Evolutionary conservation across 176 grass and related monocot species (phyloP), one percentile per base, ranked within the genome.

Genomic region (Bothriochloa decipiens): DNA sequence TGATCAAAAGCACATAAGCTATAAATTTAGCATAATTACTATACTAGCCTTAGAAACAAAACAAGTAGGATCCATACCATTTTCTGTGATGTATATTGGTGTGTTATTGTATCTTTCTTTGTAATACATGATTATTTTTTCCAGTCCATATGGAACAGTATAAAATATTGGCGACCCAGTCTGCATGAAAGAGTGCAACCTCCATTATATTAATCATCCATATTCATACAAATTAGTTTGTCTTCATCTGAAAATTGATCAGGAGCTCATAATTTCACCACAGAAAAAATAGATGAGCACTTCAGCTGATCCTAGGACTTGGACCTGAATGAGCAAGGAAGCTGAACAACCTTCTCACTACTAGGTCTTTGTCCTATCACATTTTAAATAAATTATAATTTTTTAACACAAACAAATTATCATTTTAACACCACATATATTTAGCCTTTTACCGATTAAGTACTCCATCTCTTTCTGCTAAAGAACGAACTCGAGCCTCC

Each of bases 101-200:
- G 55, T 90, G 20, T 92, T 92, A 74, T 87, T 90, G 77, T 94
- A 97, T 94, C 88, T 97, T 80, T 92, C 43, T 87, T 87, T 97
- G 68, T 83, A 81, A 77, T 92, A 88, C 80, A 88, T 87, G 61
- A 91, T 78, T 11, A 81, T 33, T 11, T 92, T 80, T 77, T 94
- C 90, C 68, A 92, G 92, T 29, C 90, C 92, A 0, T 74, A 12
- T 80, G 94, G 94, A 83, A 94, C 88, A 0, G 49, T 75, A 78
- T 60, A 83, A 33, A 63, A 74, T n/a, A 0, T 14, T 14, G 74
- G 32, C 5, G 88, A 13, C 43, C 86, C 88, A n/a, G 94, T 97
- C 94, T 97, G 86, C 69, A 87, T 64, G 68, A 81, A 42, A 65
- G 52, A 66, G 14, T 32, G 23, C 32, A 77, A 81, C 26, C 66